A percentile compares a stretch with the other conserved stretches of the same genome.
Conservation (phyloP, 352 stramenopile species). For the Phytophthora quininea region DNA sequence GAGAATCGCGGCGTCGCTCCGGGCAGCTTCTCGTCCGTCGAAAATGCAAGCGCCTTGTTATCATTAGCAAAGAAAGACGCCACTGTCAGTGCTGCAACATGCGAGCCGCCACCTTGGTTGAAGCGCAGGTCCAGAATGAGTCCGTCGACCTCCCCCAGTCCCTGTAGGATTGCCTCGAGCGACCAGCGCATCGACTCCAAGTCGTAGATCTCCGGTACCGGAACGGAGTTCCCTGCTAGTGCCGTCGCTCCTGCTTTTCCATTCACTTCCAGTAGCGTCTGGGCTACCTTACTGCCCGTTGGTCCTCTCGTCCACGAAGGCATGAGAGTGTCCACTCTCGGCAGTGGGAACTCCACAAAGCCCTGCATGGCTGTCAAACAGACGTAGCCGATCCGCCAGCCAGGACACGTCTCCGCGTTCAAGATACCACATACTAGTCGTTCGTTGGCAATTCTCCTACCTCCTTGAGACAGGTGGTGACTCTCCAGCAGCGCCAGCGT, state of each 20-base stretch:
- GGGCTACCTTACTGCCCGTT: not conserved
- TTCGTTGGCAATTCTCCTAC: constrained; percentile 58
- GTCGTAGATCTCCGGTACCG: constrained; percentile 83
- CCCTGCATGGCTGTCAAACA: constrained; percentile 72
- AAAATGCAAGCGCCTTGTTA: constrained; percentile 55
- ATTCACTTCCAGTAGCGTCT: constrained; percentile 28
- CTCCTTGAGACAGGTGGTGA: constrained; percentile 62
- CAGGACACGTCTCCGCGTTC: constrained; percentile 73
- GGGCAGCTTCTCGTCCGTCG: constrained; percentile 72
- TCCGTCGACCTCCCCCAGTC: constrained; percentile 65
- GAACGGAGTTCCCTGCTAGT: constrained; percentile 26
- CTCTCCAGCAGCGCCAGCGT: constrained; percentile 56
- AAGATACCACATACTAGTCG: constrained; percentile 75
- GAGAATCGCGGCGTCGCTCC: constrained; percentile 49
- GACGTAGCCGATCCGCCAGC: constrained; percentile 84
- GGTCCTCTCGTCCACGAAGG: constrained; percentile 47
- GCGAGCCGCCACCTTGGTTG: constrained; percentile 74
- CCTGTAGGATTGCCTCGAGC: constrained; percentile 78
- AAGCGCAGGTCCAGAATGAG: constrained; percentile 81
- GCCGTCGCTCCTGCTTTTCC: constrained; percentile 12
- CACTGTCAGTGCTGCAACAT: constrained; percentile 64
- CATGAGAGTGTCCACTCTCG: constrained; percentile 61
- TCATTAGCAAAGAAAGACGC: constrained; percentile 76
- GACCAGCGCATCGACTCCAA: constrained; percentile 89
- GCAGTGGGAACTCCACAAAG: constrained; percentile 83